Percentiles rank a stretch among this genome's conserved stretches.
Evolutionary conservation across 129 eudicot species (phyloP).

Genomic region (Pseudognaphalium luteoalbum): DNA sequence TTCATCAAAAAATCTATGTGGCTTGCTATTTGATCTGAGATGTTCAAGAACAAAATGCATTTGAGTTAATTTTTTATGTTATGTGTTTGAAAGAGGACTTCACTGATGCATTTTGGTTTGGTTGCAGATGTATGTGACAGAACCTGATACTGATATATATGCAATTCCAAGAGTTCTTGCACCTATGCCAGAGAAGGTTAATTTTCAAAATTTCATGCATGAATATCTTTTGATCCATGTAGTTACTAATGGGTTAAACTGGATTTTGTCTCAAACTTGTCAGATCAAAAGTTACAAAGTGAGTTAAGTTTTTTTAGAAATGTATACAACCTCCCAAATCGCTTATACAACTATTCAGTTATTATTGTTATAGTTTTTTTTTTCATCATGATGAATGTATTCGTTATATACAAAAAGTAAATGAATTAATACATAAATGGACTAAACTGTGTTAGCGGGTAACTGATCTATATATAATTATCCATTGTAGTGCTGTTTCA

Average conservation of each 20-base stretch:
- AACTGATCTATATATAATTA: not conserved
- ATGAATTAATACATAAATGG: not conserved
- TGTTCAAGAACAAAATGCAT: not conserved
- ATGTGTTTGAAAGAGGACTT: conserved; percentile 3
- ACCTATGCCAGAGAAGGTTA: conserved; percentile 94
- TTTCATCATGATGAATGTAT: not conserved
- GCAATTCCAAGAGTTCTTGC: conserved; percentile 95
- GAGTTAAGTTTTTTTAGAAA: not conserved
- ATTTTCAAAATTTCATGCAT: conserved; percentile 13
- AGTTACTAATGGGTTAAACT: not conserved
- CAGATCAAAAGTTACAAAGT: not conserved
- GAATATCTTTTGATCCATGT: not conserved
- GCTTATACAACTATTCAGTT: not conserved
- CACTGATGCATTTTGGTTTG: conserved; percentile 19
- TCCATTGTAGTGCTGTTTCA: not conserved
- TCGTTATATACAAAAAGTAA: not conserved
- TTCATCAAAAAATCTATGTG: not conserved
- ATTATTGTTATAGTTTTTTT: not conserved
- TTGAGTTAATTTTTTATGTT: not conserved
- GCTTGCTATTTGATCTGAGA: not conserved
- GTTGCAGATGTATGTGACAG: conserved; percentile 96
- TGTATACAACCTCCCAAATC: not conserved
- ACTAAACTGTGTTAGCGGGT: not conserved
- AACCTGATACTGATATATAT: conserved; percentile 95
- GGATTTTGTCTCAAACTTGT: not conserved